Base-by-base conservation (phyloP, 176 grass and related monocot genomes). In the Rhynchospora tenuis region DNA sequence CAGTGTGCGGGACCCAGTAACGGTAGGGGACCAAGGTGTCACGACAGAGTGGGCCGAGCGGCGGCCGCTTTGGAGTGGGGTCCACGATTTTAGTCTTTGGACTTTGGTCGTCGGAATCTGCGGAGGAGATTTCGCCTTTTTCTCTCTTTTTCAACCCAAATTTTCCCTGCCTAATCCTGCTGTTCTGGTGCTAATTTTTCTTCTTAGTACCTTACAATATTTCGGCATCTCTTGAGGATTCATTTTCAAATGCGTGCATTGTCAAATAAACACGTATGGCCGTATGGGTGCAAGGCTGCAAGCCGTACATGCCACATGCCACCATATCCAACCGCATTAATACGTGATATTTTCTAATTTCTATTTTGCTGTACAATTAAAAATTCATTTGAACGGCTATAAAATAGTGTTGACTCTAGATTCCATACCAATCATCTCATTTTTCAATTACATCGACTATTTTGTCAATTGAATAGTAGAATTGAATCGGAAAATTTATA, bases 61-160 rank as follows among this genome's bases (percentile, higher is more conserved):
- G 59, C 61, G 57, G 80, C 61, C 45, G n/a, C 59, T 82, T 82
- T 82, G 27, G 5, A 8, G 13, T 82, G 80, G 79, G 26, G 4
- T 13, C 61, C 60, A 26, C 51, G 9, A 4, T 9, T 1, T 7
- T 51, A 9, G 19, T 9, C 20, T 79, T 60, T 57, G 4, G 5
- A 3, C 79, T 82, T 81, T 26, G 59, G 60, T 82, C 80, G 79
- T 82, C 58, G n/a, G 17, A 82, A 47, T 82, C 59, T 66, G 59
- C 79, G 80, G 59, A 67, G n/a, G 80, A 82, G n/a, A 64, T 65
- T 66, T 28, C 19, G 20, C 45, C 14, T 51, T 8, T 20, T 26
- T 14, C 43, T 19, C 16, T 66, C 22, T 65, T 82, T 65, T 64
- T 19, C 61, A 17, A 43, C 14, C 26, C 8, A 14, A 19, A 64